These are phyloP conservation scores for Rhizopus arrhizus DNA, from an alignment of 371 early-diverging fungal genomes.

Conservation along the genomic window DNA sequence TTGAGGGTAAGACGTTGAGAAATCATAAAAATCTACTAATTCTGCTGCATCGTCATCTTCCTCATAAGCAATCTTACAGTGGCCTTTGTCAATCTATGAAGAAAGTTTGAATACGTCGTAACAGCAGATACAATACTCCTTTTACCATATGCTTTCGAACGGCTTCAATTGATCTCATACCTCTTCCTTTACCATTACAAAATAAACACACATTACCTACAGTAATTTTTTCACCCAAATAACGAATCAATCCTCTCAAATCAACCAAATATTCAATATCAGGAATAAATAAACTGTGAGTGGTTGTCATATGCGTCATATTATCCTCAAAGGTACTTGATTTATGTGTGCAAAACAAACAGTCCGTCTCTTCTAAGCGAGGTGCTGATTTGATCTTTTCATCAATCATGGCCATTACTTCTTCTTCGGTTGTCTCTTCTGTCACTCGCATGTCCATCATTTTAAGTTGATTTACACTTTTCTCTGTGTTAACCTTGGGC, in stretches of 20 bases:
- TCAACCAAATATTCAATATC: conserved; percentile 93
- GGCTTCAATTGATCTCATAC: conserved; percentile 84
- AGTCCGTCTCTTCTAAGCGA: conserved; percentile 70
- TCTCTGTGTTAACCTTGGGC: conserved; percentile 10
- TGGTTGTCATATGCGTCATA: conserved; percentile 87
- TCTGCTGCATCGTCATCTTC: conserved; percentile 88
- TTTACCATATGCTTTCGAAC: conserved; percentile 92
- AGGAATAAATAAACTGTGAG: conserved; percentile 94
- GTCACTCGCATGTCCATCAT: conserved; percentile 53
- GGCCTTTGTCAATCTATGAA: conserved; percentile 81
- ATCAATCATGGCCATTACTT: conserved; percentile 63
- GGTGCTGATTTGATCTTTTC: conserved; percentile 71
- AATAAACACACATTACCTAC: conserved; percentile 88
- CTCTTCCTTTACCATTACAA: conserved; percentile 91
- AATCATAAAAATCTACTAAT: conserved; percentile 93
- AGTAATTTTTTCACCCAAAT: conserved; percentile 92
- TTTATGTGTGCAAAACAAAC: conserved; percentile 80
- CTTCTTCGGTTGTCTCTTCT: conserved; percentile 50
- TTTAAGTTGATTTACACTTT: conserved; percentile 19
- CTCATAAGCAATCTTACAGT: conserved; percentile 92
- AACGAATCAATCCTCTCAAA: conserved; percentile 82
- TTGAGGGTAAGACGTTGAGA: conserved; percentile 51
- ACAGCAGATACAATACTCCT: background rate
- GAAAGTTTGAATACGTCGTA: background rate
- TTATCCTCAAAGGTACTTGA: conserved; percentile 77